These are phyloP conservation scores for Aspergillus fructus DNA, from an alignment of 2,329 filamentous ascomycete genomes.

Conservation along the genomic window DNA sequence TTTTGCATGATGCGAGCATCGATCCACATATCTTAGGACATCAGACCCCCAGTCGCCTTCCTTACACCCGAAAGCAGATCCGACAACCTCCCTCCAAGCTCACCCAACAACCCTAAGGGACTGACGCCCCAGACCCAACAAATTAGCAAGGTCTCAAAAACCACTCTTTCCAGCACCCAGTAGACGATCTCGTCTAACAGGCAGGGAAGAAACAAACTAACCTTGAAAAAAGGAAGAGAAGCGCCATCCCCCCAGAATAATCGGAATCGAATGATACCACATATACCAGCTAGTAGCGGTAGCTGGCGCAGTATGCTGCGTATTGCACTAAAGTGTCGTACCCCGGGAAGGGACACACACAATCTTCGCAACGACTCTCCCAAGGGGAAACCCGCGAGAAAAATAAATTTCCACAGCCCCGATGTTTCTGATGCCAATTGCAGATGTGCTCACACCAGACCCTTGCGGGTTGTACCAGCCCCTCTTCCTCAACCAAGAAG, in stretches of 20 bases:
- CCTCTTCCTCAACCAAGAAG: slow-evolving; percentile 8
- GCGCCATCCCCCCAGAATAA: slow-evolving; percentile 82
- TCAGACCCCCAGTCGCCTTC: background rate
- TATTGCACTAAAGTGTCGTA: slow-evolving; percentile 90
- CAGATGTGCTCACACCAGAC: slow-evolving; percentile 81
- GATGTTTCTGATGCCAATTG: slow-evolving; percentile 91
- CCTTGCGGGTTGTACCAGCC: slow-evolving; percentile 72
- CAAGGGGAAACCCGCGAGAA: slow-evolving; percentile 63
- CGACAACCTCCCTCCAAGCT: background rate
- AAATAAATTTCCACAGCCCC: slow-evolving; percentile 52
- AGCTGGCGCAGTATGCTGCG: slow-evolving; percentile 67
- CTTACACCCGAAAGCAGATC: background rate
- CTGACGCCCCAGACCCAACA: slow-evolving; percentile 24
- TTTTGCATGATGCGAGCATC: too few relatives aligned
- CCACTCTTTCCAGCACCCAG: slow-evolving; percentile 25
- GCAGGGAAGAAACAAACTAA: slow-evolving; percentile 42
- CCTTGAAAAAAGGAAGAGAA: slow-evolving; percentile 55
- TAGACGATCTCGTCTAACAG: slow-evolving; percentile 8
- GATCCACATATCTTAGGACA: background rate
- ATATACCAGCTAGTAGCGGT: slow-evolving; percentile 35
- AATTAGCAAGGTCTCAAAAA: slow-evolving; percentile 33
- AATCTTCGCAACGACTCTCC: slow-evolving; percentile 94
- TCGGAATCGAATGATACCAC: slow-evolving; percentile 83
- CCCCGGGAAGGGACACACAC: slow-evolving; percentile 54
- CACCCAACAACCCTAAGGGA: background rate